phyloP scores from a whole-genome alignment of 73 alveolate genomes.

The Tetrahymena thermophila region DNA sequence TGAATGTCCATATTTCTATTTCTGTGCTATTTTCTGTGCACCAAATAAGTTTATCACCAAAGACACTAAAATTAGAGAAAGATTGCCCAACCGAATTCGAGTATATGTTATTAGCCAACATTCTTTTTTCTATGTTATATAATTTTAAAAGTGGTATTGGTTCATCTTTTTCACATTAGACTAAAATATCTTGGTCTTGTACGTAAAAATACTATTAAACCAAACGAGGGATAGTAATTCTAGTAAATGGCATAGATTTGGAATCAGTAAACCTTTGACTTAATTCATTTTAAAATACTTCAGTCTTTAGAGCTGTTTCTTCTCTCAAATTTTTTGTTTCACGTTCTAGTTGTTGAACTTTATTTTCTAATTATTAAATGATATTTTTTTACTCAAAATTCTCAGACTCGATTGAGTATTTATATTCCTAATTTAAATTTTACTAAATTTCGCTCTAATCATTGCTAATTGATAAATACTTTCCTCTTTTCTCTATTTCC shows the following conservation, averaged over 20 bases:
- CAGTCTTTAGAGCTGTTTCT: neutral
- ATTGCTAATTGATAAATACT: neutral
- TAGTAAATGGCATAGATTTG: neutral
- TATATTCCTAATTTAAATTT: neutral
- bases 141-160: neutral
- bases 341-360: neutral
- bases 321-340: neutral
- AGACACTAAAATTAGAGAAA: neutral
- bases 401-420: neutral
- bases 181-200: neutral
- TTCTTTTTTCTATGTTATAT: neutral
- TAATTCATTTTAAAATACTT: neutral
- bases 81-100: neutral
- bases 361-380: neutral
- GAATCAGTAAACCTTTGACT: neutral
- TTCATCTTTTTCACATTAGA: neutral
- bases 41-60: neutral
- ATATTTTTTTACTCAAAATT: neutral
- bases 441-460: neutral
- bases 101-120: neutral
- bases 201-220: neutral
- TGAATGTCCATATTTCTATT: neutral
- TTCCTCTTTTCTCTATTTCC: neutral
- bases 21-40: neutral
- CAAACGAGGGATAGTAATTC: neutral